Evolutionary conservation across 2,329 filamentous ascomycete genomes (phyloP).

Genomic region (Diplocarpon mali): DNA sequence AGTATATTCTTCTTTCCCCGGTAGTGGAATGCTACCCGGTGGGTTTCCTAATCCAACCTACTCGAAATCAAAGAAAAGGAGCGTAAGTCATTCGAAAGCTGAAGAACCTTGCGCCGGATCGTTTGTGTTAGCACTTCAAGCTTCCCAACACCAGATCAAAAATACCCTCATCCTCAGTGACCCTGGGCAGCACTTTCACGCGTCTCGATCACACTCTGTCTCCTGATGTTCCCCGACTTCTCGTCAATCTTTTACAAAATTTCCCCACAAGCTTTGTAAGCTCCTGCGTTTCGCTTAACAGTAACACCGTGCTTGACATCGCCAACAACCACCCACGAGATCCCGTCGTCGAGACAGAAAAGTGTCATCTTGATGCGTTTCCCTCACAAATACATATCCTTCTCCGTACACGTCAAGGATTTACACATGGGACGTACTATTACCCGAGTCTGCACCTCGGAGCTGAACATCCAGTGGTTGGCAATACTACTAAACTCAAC

Average conservation of each 20-base stretch:
- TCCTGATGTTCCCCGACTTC: not conserved
- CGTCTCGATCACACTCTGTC: slow-evolving; percentile 4
- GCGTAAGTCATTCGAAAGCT: too few relatives aligned
- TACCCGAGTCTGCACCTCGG: slow-evolving; percentile 9
- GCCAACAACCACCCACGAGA: slow-evolving; percentile 5
- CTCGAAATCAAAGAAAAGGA: too few relatives aligned
- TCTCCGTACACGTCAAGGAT: slow-evolving; percentile 5
- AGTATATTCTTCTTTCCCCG: too few relatives aligned
- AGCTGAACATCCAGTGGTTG: slow-evolving; percentile 11
- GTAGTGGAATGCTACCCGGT: too few relatives aligned
- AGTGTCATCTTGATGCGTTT: slow-evolving; percentile 3
- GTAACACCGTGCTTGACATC: not conserved
- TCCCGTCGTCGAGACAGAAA: slow-evolving; percentile 10
- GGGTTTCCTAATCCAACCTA: too few relatives aligned
- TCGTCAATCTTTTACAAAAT: slow-evolving; percentile 7
- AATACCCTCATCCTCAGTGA: too few relatives aligned
- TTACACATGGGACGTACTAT: slow-evolving; percentile 2
- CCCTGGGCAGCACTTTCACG: not conserved
- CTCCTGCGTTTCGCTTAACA: not conserved
- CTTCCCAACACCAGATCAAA: too few relatives aligned
- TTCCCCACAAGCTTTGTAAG: not conserved
- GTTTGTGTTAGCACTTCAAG: too few relatives aligned
- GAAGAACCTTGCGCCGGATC: too few relatives aligned
- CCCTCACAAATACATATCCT: not conserved
- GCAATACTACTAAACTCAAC: slow-evolving; percentile 11